These are phyloP conservation scores for Ceratocystis variospora DNA, from an alignment of 2,329 filamentous ascomycete genomes.

Conservation along the genomic window DNA sequence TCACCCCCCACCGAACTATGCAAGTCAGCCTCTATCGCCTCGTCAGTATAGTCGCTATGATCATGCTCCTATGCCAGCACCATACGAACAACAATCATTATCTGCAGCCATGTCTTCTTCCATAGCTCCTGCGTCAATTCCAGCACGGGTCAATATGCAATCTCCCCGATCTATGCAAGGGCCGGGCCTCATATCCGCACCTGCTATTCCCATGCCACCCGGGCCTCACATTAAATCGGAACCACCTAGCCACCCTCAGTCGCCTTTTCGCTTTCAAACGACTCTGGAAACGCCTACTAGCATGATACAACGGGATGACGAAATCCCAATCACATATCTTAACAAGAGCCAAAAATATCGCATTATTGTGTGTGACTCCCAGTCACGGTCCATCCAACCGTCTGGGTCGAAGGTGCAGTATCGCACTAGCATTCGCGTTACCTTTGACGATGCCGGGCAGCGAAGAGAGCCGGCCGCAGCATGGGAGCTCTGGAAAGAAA, in stretches of 20 bases:
- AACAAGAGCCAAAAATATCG: slow-evolving; percentile 96
- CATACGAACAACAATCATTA: slow-evolving; percentile 6
- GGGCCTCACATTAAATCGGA: neutral
- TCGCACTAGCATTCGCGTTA: slow-evolving; percentile 84
- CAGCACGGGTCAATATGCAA: neutral
- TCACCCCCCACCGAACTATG: neutral
- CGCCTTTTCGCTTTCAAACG: slow-evolving; percentile 67
- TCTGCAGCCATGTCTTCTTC: neutral
- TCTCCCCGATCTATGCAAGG: slow-evolving; percentile 2
- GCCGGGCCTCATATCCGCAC: neutral
- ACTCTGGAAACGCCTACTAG: slow-evolving; percentile 88
- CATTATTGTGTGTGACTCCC: slow-evolving; percentile 68
- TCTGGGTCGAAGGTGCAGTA: slow-evolving; percentile 53
- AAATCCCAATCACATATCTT: slow-evolving; percentile 93
- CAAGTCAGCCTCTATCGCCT: slow-evolving; percentile 9
- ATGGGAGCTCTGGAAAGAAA: slow-evolving; percentile 91
- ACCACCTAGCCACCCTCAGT: slow-evolving; percentile 1
- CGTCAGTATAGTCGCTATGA: slow-evolving; percentile 13
- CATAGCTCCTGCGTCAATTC: neutral
- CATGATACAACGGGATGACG: slow-evolving; percentile 80
- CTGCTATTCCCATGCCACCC: neutral
- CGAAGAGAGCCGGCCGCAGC: slow-evolving; percentile 67
- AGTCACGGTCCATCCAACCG: slow-evolving; percentile 33
- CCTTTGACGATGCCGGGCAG: slow-evolving; percentile 93
- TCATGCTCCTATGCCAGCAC: neutral